These are phyloP conservation scores for Oryza rufipogon DNA, from an alignment of 176 grass and related monocot species.

Conservation along the genomic window DNA sequence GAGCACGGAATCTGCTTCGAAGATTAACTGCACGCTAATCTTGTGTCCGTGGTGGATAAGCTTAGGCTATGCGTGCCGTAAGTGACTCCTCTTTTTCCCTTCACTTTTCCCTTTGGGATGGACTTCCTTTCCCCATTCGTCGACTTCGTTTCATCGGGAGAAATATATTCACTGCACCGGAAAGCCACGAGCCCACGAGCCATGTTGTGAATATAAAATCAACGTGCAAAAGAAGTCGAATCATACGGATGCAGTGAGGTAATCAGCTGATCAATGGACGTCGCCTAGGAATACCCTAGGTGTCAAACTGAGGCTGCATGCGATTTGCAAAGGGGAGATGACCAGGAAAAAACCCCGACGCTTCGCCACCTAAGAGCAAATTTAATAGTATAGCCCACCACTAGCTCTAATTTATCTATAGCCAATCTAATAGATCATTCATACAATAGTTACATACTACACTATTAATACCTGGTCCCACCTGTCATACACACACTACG, in stretches of 20 bases:
- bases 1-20: background rate
- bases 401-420: no score
- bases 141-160: background rate
- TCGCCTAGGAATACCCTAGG: background rate
- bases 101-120: background rate
- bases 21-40: background rate
- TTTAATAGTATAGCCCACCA: no score
- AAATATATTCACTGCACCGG: background rate
- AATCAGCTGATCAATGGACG: background rate
- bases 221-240: background rate
- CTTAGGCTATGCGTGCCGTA: background rate
- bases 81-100: background rate
- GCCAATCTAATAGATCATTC: no score
- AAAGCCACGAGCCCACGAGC: background rate
- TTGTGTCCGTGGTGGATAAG: background rate
- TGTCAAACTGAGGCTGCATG: background rate
- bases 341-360: slow-evolving; percentile 26
- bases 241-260: background rate
- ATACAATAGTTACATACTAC: no score
- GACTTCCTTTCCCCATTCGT: background rate
- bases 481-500: no score
- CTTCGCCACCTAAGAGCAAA: background rate
- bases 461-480: no score
- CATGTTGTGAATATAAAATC: background rate
- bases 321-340: background rate